Conservation (phyloP, 441 rosid species). For the Capsella rubella region DNA sequence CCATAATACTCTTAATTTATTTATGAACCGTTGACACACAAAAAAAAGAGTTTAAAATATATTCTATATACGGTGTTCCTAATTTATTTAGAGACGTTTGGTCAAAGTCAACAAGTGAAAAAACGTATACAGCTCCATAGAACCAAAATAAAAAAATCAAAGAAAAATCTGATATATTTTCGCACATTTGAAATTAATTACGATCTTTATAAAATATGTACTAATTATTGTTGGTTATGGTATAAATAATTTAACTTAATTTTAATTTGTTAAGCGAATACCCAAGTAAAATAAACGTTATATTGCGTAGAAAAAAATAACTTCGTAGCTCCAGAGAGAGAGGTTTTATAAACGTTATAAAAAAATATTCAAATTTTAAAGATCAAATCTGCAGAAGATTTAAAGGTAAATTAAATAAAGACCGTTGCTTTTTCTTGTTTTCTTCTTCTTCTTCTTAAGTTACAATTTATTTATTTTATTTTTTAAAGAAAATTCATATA, state of each 20-base stretch:
- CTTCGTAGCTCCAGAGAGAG: not conserved
- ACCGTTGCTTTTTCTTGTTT: conserved; percentile 57
- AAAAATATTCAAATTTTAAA: conserved; percentile 43
- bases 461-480: conserved; percentile 10
- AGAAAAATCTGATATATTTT: not conserved
- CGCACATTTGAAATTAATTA: too few relatives aligned
- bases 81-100: not conserved
- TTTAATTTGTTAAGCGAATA: not conserved
- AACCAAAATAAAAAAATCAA: not conserved
- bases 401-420: conserved; percentile 57
- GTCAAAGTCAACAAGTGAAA: not conserved
- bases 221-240: not conserved
- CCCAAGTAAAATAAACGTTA: too few relatives aligned
- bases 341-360: conserved; percentile 16
- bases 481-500: not conserved
- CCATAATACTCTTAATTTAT: not conserved
- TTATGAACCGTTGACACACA: not conserved
- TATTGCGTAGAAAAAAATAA: not conserved
- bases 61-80: too few relatives aligned
- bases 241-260: not conserved
- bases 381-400: conserved; percentile 31
- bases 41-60: too few relatives aligned
- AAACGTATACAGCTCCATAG: not conserved
- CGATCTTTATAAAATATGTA: too few relatives aligned
- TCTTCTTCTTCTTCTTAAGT: not conserved